Evolutionary conservation across 208 protist genomes (phyloP), one percentile per base, ranked within the genome.

Genomic region (Crithidia brevicula): DNA sequence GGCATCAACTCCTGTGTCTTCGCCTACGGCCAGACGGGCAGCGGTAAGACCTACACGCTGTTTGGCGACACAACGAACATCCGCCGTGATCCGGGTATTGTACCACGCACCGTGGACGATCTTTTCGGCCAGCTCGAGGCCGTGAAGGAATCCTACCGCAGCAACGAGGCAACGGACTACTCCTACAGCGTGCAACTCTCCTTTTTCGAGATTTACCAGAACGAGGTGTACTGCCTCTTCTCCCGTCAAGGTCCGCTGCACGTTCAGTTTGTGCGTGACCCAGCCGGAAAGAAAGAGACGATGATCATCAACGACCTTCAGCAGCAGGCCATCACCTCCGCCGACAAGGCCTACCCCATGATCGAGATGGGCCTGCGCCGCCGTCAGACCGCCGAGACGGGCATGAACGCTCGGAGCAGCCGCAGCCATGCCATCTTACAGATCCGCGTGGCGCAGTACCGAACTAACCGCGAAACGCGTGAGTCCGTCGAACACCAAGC

Each of bases 371-470:
- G 96, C 10, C 83, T 95, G 38, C 81, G 83, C 22, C 64, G 81
- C 31, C 83, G 95, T 20, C 89, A 92, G 63, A 94, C 89, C 0
- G 91, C 85, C 36, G 85, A 91, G 74, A 99, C 97, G 4, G 84
- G 90, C 42, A 98, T 98, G 93, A 99, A 99, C 82, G 83, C 92
- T 3, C 70, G 77, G 36, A 97, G 89, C 61, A 95, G 83, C 61
- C 85, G 97, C 31, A 98, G 97, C 15, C 98, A 99, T 82, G 96
- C 96, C 18, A 95, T 99, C 31, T 85, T 99, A 50, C 78, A 95
- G 51, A 25, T 95, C 22, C 70, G 79, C 38, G 67, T 94, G 20
- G 72, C 72, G 57, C 91, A 93, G 56, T 86, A 71, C 65, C 67
- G 72, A 64, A 85, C 81, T 28, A 74, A 88, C 75, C 47, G 67